Base-by-base conservation (phyloP, 2,329 filamentous ascomycete genomes). In the Xylariaceae sp. region DNA sequence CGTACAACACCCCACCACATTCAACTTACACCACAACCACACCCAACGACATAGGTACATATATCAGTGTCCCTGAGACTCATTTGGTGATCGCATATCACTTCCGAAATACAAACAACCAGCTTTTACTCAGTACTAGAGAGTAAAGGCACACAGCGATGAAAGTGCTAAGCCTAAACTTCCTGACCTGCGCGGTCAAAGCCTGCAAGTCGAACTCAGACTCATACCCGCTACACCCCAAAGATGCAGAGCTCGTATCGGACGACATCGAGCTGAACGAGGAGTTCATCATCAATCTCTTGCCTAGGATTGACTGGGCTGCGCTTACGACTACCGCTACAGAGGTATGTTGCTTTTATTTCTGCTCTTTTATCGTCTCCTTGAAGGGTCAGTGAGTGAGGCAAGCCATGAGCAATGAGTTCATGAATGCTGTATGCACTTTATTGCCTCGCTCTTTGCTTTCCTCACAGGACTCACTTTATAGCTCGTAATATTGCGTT, bases 111-210 rank as follows among this genome's bases (percentile, higher is more conserved):
- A 4, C 7, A 27, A 27, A 27, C 22, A 5, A 27, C 4, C 9
- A n/a, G 15, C 33, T 36, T 36, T 5, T 36, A 36, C 4, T 14
- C 33, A 36, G 5, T 14, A 12, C 33, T 36, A 5, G 15, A 10
- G 10, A 36, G 15, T 3, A 15, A 36, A 36, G 4, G 10, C 12
- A 36, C 9, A 36, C 33, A 36, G 33, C 33, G 53, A 99, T 99
- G 94, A 97, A 97, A 71, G 77, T 97, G 55, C 82, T 97, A 45
- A 96, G 90, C 53, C 85, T 95, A 63, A 97, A 97, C 73, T 99
- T 99, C 72, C 77, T 97, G 58, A 94, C 90, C 63, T 99, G 94
- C 77, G 92, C 94, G 54, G 87, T 95, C 67, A 97, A 96, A 77
- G 78, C 87, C 49, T 99, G 94, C 86, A 96, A 95, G 73, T 81